Conservation (phyloP, 2,329 filamentous ascomycete species). For the Claviceps sp. region DNA sequence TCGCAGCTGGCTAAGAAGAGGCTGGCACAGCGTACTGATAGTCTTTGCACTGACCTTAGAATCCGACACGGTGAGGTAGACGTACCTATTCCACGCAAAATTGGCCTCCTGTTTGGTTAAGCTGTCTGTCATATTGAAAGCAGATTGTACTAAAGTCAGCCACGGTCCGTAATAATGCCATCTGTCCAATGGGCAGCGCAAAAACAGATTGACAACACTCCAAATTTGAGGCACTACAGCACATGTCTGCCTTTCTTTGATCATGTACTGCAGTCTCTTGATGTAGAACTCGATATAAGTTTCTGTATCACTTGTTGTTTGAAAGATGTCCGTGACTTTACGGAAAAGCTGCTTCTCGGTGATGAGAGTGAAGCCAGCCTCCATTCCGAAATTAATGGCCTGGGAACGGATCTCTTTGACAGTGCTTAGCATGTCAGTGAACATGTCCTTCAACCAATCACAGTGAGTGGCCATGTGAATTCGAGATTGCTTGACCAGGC, state of each 20-base stretch:
- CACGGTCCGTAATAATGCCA: constrained; percentile 67
- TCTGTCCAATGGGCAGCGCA: constrained; percentile 50
- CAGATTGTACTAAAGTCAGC: constrained; percentile 66
- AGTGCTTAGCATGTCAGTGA: constrained; percentile 68
- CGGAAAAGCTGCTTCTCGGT: constrained; percentile 55
- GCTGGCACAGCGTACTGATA: constrained; percentile 42
- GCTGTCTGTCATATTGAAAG: constrained; percentile 68
- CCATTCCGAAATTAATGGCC: constrained; percentile 61
- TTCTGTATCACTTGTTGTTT: constrained; percentile 34
- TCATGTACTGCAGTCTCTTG: constrained; percentile 53
- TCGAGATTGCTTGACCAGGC: constrained; percentile 58
- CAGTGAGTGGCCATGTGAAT: constrained; percentile 55
- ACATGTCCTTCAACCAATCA: constrained; percentile 72
- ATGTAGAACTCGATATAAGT: constrained; percentile 59
- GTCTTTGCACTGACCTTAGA: constrained; percentile 35
- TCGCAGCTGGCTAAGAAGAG: constrained; percentile 55
- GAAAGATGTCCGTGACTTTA: constrained; percentile 51
- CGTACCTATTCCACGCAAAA: constrained; percentile 72
- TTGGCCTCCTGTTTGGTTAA: constrained; percentile 64
- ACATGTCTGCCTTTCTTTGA: constrained; percentile 38
- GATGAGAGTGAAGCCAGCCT: constrained; percentile 56
- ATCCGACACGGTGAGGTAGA: constrained; percentile 58
- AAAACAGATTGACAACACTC: constrained; percentile 67
- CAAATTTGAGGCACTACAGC: constrained; percentile 73
- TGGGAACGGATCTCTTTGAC: constrained; percentile 62